These are phyloP conservation scores for Linanthus parryae DNA, from an alignment of 148 eudicot genomes.

Conservation along the genomic window DNA sequence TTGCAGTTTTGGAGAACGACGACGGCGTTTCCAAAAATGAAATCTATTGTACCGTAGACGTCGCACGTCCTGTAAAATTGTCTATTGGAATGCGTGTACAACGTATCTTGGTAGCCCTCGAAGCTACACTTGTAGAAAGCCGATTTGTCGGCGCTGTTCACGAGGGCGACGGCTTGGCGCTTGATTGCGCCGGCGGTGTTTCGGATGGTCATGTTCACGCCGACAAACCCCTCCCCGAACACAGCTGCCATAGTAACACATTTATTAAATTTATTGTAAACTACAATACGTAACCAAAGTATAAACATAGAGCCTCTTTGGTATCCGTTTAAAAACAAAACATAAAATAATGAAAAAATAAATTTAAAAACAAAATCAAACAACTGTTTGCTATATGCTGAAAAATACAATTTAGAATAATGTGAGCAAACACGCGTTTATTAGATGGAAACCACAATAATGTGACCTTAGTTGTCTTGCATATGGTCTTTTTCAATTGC, in stretches of 20 bases:
- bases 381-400: too few species aligned
- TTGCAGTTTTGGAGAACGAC: slow-evolving; percentile 65
- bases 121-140: slow-evolving; percentile 75
- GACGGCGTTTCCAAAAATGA: slow-evolving; percentile 83
- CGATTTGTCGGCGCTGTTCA: slow-evolving; percentile 66
- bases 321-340: too few species aligned
- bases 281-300: too few species aligned
- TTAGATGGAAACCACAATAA: too few species aligned
- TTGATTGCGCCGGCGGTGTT: slow-evolving; percentile 80
- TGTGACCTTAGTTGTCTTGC: too few species aligned
- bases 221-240: slow-evolving; percentile 49
- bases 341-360: too few species aligned
- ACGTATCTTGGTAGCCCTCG: slow-evolving; percentile 83
- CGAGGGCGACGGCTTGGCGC: slow-evolving; percentile 74
- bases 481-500: too few species aligned
- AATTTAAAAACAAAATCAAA: too few species aligned
- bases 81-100: slow-evolving; percentile 63
- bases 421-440: too few species aligned
- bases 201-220: slow-evolving; percentile 48
- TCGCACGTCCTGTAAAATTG: slow-evolving; percentile 80
- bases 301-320: too few species aligned
- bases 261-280: too few species aligned
- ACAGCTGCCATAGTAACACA: slow-evolving; percentile 60
- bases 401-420: too few species aligned
- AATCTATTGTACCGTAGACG: slow-evolving; percentile 78